phyloP scores from a whole-genome alignment of 2,329 filamentous ascomycete genomes.

The Chaetomium sp. region DNA sequence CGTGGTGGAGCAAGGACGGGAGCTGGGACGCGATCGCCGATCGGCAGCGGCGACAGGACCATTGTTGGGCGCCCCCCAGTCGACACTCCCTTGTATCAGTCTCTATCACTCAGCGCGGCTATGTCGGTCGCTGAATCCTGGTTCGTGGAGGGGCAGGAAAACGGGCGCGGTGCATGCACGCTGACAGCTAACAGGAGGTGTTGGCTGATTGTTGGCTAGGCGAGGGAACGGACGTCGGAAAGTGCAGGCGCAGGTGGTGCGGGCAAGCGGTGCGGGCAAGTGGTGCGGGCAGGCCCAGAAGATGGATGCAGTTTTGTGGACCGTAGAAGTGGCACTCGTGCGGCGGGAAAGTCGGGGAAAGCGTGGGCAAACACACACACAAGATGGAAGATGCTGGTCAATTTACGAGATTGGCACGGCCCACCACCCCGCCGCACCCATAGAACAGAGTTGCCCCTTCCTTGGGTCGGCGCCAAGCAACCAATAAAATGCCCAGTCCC shows the following conservation, averaged over 20 bases:
- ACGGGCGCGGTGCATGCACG: slow-evolving; percentile 10
- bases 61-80: slow-evolving; percentile 19
- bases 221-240: background rate
- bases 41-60: slow-evolving; percentile 21
- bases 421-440: slow-evolving; percentile 10
- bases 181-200: background rate
- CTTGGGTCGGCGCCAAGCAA: background rate
- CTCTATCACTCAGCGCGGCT: background rate
- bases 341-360: slow-evolving; percentile 9
- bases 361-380: background rate
- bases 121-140: background rate
- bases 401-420: slow-evolving; percentile 17
- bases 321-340: background rate
- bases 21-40: slow-evolving; percentile 23
- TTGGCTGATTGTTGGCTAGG: background rate
- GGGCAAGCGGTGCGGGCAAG: background rate
- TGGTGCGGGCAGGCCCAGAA: background rate
- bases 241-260: background rate
- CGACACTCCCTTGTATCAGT: background rate
- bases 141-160: background rate
- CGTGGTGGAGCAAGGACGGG: slow-evolving; percentile 18
- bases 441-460: background rate
- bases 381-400: background rate
- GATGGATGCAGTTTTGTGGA: slow-evolving; percentile 1
- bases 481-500: background rate